Conservation (phyloP, 495 filamentous ascomycete genomes). For the Hapsidospora chrysogenum region DNA sequence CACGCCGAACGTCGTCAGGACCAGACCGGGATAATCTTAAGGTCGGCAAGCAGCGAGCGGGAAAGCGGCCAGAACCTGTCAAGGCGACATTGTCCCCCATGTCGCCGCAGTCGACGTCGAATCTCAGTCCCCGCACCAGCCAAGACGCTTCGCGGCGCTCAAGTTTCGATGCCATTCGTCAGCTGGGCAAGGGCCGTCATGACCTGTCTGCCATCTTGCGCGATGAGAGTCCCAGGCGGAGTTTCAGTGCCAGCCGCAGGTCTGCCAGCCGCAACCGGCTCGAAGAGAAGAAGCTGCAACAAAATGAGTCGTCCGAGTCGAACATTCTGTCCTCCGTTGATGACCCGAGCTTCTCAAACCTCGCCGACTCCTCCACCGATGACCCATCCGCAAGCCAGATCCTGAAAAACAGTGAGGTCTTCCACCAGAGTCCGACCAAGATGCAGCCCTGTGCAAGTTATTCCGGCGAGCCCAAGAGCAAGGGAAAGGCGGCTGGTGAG, state of each 20-base stretch:
- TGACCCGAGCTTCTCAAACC: constrained; percentile 48
- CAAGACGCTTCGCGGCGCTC: constrained; percentile 17
- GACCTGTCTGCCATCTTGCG: too few species aligned
- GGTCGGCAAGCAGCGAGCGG: constrained; percentile 2
- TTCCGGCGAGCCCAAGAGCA: too few species aligned
- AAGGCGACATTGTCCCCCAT: constrained; percentile 43
- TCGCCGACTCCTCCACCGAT: constrained; percentile 52
- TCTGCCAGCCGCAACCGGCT: constrained; percentile 24
- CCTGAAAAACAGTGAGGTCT: constrained; percentile 69
- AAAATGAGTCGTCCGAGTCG: constrained; percentile 58
- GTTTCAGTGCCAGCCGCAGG: constrained; percentile 37
- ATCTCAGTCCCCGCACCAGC: constrained; percentile 26
- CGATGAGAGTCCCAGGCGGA: constrained; percentile 29
- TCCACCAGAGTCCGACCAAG: constrained; percentile 62
- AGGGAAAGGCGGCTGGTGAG: not conserved
- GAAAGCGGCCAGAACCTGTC: constrained; percentile 38
- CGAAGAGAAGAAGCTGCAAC: constrained; percentile 26
- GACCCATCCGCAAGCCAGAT: constrained; percentile 87
- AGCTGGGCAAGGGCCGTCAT: constrained; percentile 28
- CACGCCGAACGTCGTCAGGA: too few species aligned
- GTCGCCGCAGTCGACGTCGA: constrained; percentile 30
- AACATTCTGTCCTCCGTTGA: constrained; percentile 62
- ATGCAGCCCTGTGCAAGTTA: constrained; percentile 20
- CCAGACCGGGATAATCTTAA: too few species aligned
- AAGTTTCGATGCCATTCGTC: constrained; percentile 24